A percentile compares a stretch with the other conserved stretches of the same genome.
Evolutionary conservation across 192 early-diverging fungal species (phyloP).

Genomic region (Entomortierella parvispora): DNA sequence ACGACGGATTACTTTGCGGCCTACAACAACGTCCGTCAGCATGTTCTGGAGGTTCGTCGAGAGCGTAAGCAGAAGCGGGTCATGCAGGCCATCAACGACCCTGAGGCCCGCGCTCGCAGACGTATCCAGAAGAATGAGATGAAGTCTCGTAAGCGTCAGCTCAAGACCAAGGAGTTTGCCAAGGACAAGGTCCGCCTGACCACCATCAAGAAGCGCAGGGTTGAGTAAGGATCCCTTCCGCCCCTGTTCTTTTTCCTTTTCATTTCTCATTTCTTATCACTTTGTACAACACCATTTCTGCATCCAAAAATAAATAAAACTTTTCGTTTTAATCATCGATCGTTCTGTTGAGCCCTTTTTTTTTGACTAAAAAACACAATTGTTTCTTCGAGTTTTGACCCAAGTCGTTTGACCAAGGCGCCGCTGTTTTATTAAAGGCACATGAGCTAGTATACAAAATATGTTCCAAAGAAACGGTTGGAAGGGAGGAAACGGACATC

Average conservation of each 20-base stretch:
- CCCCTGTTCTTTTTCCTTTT: slow-evolving; percentile 48
- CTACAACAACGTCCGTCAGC: slow-evolving; percentile 75
- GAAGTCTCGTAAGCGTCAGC: slow-evolving; percentile 73
- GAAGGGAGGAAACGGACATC: too few species aligned
- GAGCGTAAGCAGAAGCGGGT: slow-evolving; percentile 71
- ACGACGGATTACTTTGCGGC: slow-evolving; percentile 73
- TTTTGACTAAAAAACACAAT: too few species aligned
- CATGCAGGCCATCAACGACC: slow-evolving; percentile 76
- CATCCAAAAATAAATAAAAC: too few species aligned
- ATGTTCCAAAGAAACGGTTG: too few species aligned
- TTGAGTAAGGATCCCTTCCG: slow-evolving; percentile 28
- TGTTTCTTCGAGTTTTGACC: too few species aligned
- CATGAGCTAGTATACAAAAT: too few species aligned
- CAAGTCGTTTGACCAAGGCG: too few species aligned
- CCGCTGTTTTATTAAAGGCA: too few species aligned
- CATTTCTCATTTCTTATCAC: too few species aligned
- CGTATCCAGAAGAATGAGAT: slow-evolving; percentile 79
- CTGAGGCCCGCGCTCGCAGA: slow-evolving; percentile 75
- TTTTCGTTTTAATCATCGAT: too few species aligned
- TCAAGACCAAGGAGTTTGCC: slow-evolving; percentile 72
- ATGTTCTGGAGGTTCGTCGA: slow-evolving; percentile 67
- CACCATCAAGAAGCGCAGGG: slow-evolving; percentile 54
- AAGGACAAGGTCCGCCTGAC: slow-evolving; percentile 62
- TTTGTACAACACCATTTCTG: too few species aligned
- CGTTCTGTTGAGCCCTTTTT: too few species aligned